A percentile compares a stretch with the other conserved stretches of the same genome.
Evolutionary conservation across 139 green algal species (phyloP).

Genomic region (Tetraselmis striata): DNA sequence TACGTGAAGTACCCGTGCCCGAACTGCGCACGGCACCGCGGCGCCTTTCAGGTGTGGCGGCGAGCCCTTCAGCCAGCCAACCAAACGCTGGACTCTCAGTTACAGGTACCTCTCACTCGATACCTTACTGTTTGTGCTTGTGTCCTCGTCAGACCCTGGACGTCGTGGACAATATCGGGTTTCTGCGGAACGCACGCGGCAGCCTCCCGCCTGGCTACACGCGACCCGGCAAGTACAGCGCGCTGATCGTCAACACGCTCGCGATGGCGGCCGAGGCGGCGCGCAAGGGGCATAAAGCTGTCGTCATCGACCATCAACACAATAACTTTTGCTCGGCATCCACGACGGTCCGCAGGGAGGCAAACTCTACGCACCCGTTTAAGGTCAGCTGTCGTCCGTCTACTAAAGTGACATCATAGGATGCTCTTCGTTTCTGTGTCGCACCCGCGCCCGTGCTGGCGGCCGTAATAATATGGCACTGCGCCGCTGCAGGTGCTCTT

Average conservation of each 20-base stretch:
- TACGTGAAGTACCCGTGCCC: neutral
- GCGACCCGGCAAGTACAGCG: neutral
- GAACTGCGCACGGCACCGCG: neutral
- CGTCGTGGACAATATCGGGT: neutral
- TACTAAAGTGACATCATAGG: too few relatives aligned
- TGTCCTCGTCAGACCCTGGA: neutral
- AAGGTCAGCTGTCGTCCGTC: too few relatives aligned
- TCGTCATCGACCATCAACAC: neutral
- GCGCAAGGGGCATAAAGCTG: neutral
- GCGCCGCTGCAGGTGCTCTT: neutral
- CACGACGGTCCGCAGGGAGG: too few relatives aligned
- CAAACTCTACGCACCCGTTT: neutral
- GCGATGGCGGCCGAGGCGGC: neutral
- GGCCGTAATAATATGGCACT: too few relatives aligned
- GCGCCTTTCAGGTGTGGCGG: neutral
- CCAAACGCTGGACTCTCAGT: too few relatives aligned
- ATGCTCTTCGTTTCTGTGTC: too few relatives aligned
- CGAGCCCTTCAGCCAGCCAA: too few relatives aligned
- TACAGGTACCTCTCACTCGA: too few relatives aligned
- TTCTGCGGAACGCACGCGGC: neutral
- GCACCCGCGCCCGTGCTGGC: too few relatives aligned
- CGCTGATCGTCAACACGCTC: neutral
- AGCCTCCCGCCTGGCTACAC: neutral
- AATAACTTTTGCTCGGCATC: neutral
- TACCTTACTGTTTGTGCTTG: too few relatives aligned